Evolutionary conservation across 108 stramenopile genomes (phyloP), one percentile per base, ranked within the genome.

Genomic region (Aurantiochytrium sp.): DNA sequence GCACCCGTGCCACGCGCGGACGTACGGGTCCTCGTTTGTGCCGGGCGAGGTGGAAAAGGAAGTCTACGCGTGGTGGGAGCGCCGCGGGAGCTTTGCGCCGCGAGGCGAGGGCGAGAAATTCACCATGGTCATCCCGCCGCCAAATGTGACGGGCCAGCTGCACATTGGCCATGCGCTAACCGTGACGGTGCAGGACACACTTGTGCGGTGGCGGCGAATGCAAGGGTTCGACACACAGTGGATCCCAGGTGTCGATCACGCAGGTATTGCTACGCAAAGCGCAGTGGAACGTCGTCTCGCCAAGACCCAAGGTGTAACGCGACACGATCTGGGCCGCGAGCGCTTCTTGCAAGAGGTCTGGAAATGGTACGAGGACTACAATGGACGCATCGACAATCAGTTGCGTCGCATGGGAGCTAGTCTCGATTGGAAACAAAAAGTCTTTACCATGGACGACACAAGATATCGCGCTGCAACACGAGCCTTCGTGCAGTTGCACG

Each of bases 151-250:
- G 25, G 99, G 99, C 23, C 92, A 97, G n/a, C 92, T 99, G 44
- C 99, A 99, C 93, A 97, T 99, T 96, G 99, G 99, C 28, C 99
- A 99, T 89, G 99, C 99, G 59, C 97, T 99, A 88, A 98, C 98
- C 64, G 97, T 98, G 5, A 97, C 99, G 18, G 91, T 98, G 60
- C 98, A 99, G 95, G 99, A 99, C 94, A 96, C 97, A 35, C 90
- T 99, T 92, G 96, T 97, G 8, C 92, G 99, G 58, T 99, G 97
- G 91, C 97, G 98, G 94, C 96, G 99, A 44, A 98, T 98, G 99
- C 92, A 97, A 57, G 99, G 99, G 14, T 94, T 96, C 57, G 96
- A 97, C 28, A 97, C 98, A 14, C 89, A 98, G 59, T 99, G 97
- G 97, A 90, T 98, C 42, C 99, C 99, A 5, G 97, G 99, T 59